phyloP scores from a whole-genome alignment of 2,329 filamentous ascomycete species.

The Penicillium capsulatum region DNA sequence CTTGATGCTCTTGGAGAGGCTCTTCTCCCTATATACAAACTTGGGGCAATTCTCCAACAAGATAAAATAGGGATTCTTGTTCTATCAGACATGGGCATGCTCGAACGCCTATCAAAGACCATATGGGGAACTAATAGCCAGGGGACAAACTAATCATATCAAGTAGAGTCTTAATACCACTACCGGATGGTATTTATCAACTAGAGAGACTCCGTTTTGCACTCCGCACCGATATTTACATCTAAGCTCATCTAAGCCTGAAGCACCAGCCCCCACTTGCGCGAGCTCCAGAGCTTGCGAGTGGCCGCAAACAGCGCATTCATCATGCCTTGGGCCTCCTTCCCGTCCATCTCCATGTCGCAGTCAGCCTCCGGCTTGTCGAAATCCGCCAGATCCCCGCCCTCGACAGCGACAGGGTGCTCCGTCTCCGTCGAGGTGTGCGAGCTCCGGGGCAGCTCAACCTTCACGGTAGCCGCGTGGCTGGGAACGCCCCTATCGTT shows the following conservation, averaged over 20 bases:
- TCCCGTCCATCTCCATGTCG: conserved; percentile 1
- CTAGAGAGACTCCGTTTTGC: neutral
- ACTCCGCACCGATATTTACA: conserved; percentile 1
- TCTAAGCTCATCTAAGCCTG: conserved; percentile 2
- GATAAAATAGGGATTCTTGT: neutral
- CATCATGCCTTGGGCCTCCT: conserved; percentile 4
- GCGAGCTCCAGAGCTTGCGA: conserved; percentile 5
- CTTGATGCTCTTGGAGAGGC: conserved; percentile 1
- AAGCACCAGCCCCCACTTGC: conserved; percentile 1
- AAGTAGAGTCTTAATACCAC: neutral
- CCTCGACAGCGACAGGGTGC: neutral
- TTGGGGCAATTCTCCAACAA: neutral
- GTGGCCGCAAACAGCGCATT: conserved; percentile 3
- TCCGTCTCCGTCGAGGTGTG: neutral
- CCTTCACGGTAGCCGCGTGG: conserved; percentile 4
- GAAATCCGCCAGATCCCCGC: conserved; percentile 1
- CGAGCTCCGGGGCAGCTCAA: conserved; percentile 3
- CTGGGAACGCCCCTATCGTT: conserved; percentile 20
- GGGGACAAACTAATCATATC: neutral
- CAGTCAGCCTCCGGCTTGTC: conserved; percentile 1
- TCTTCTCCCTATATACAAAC: neutral
- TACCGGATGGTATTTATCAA: conserved; percentile 1
- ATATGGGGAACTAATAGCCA: neutral
- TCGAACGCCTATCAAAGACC: neutral
- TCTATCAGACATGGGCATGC: neutral